phyloP scores from a whole-genome alignment of 495 filamentous ascomycete genomes.

The Coniosporium apollinis region DNA sequence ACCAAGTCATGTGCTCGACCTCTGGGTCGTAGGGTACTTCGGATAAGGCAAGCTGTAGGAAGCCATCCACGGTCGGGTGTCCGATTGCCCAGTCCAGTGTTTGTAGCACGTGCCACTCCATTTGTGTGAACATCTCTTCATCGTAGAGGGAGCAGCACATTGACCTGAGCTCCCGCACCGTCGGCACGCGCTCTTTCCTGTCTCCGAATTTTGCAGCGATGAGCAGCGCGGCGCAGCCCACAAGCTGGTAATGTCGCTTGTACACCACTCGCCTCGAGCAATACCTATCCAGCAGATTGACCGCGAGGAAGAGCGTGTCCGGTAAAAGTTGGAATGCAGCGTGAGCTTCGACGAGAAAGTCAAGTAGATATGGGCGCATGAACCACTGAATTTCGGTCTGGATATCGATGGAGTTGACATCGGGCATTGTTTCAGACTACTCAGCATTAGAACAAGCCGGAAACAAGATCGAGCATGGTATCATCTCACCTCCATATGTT shows the following conservation, averaged over 20 bases:
- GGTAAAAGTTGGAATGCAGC: slow-evolving; percentile 84
- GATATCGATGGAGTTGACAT: slow-evolving; percentile 95
- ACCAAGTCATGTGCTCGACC: slow-evolving; percentile 85
- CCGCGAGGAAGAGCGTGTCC: slow-evolving; percentile 84
- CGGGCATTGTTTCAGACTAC: slow-evolving; percentile 76
- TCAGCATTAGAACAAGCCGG: slow-evolving; percentile 15
- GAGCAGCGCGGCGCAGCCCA: slow-evolving; percentile 88
- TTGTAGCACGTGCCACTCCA: slow-evolving; percentile 99
- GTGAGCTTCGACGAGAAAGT: slow-evolving; percentile 97
- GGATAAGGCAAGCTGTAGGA: slow-evolving; percentile 58
- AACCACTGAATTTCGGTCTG: slow-evolving; percentile 99
- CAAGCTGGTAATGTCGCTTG: slow-evolving; percentile 96
- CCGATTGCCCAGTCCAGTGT: slow-evolving; percentile 95
- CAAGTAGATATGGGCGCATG: slow-evolving; percentile 95
- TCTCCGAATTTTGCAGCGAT: slow-evolving; percentile 98
- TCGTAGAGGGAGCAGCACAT: slow-evolving; percentile 99
- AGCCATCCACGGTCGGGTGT: slow-evolving; percentile 87
- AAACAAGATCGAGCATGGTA: too few relatives aligned
- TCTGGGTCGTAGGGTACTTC: slow-evolving; percentile 51
- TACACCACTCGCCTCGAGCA: slow-evolving; percentile 98
- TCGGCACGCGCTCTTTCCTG: slow-evolving; percentile 90
- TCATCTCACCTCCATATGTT: slow-evolving; percentile 79
- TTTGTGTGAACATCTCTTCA: slow-evolving; percentile 98
- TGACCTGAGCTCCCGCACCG: slow-evolving; percentile 86
- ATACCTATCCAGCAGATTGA: slow-evolving; percentile 94